These are phyloP conservation scores for Cryptosporidium viatorum DNA, from an alignment of 169 alveolate species.

Conservation along the genomic window DNA sequence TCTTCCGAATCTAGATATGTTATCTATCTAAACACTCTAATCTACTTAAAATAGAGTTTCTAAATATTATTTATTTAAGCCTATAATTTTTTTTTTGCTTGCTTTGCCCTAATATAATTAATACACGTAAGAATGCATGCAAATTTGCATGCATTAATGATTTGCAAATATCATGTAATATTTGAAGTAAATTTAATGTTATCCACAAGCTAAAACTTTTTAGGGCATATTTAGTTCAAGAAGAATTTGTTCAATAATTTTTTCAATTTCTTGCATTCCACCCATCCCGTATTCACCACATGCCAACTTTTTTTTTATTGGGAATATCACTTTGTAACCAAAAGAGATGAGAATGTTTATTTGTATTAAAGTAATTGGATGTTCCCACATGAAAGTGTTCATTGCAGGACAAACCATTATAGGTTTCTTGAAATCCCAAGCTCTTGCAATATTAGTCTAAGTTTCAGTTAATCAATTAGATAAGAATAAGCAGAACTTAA, in stretches of 20 bases:
- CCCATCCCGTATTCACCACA: slow-evolving; percentile 88
- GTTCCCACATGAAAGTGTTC: slow-evolving; percentile 93
- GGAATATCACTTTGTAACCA: slow-evolving; percentile 80
- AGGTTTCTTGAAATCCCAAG: slow-evolving; percentile 91
- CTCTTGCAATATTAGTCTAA: slow-evolving; percentile 91
- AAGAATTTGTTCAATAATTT: slow-evolving; percentile 30
- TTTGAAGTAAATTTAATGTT: too few species aligned
- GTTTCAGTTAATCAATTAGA: background rate
- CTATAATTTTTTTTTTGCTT: background rate
- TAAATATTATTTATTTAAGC: background rate
- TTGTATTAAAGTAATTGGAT: slow-evolving; percentile 89
- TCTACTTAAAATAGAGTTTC: background rate
- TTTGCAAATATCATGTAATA: background rate
- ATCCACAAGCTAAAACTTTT: background rate
- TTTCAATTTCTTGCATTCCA: slow-evolving; percentile 53
- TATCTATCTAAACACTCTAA: background rate
- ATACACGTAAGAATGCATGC: background rate
- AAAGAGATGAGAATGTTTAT: slow-evolving; percentile 79
- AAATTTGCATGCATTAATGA: background rate
- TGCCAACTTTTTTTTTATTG: slow-evolving; percentile 83
- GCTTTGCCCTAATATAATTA: too few species aligned
- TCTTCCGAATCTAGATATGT: background rate
- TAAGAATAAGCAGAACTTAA: background rate
- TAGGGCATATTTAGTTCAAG: background rate
- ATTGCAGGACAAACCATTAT: slow-evolving; percentile 93